These are phyloP conservation scores for Rhodosorus marinus DNA, from an alignment of 23 red algal species.

Conservation along the genomic window DNA sequence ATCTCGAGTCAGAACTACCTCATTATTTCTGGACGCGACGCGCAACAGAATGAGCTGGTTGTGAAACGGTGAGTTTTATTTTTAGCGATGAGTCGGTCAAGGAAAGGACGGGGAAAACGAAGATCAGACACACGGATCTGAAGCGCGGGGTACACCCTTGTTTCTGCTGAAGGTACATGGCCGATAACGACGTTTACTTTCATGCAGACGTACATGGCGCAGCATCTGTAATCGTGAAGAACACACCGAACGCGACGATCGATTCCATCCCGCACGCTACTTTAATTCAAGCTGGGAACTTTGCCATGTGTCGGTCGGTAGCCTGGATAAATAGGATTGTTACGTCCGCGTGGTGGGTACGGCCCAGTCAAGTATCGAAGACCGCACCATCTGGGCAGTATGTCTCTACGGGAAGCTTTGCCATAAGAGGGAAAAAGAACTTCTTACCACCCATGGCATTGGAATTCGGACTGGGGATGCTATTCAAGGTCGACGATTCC, in stretches of 20 bases:
- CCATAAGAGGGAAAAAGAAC: slow-evolving; percentile 73
- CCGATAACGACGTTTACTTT: slow-evolving; percentile 68
- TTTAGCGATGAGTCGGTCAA: too few relatives aligned
- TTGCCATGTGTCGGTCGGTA: slow-evolving; percentile 60
- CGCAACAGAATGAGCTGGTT: slow-evolving; percentile 90
- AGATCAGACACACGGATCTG: too few relatives aligned
- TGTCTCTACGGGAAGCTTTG: slow-evolving; percentile 63
- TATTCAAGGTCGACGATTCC: slow-evolving; percentile 58
- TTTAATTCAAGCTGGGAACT: slow-evolving; percentile 63
- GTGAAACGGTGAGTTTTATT: too few relatives aligned
- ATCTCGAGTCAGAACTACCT: slow-evolving; percentile 79
- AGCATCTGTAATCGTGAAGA: slow-evolving; percentile 77
- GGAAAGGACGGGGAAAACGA: too few relatives aligned
- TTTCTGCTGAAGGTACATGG: too few relatives aligned
- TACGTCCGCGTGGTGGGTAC: slow-evolving; percentile 86
- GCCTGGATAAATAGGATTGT: slow-evolving; percentile 77
- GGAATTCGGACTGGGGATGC: slow-evolving; percentile 76
- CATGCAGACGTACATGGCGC: slow-evolving; percentile 82
- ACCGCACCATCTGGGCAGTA: slow-evolving; percentile 40
- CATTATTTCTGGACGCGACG: slow-evolving; percentile 70
- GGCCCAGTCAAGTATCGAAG: slow-evolving; percentile 60
- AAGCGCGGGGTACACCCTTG: too few relatives aligned
- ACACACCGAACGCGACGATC: slow-evolving; percentile 1
- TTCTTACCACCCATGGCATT: slow-evolving; percentile 59
- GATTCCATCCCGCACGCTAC: slow-evolving; percentile 45